Evolutionary conservation across 1,139 yeast genomes (phyloP), one percentile per base, ranked within the genome.

Genomic region (Candida tetrigidarum): DNA sequence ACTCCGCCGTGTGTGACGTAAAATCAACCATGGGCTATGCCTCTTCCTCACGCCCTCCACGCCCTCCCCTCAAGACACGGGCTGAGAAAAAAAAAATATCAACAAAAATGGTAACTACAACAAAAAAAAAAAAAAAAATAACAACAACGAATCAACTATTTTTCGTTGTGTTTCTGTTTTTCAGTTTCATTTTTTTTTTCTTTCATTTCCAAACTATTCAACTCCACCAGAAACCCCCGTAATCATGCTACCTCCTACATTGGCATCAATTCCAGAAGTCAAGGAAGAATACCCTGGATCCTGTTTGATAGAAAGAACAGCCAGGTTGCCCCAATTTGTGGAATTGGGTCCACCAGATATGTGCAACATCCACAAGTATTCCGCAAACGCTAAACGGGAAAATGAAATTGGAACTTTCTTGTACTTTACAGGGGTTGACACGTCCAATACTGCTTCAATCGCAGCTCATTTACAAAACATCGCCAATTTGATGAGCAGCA

Each of bases 311-410:
- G 83, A 79, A 57, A 65, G 85, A 52, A 78, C 84, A 1, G 66
- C 79, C 32, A 70, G 83, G 44, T 60, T 80, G 41, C 75, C 69
- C 44, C 62, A 74, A 18, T 71, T 74, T 47, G 51, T 47, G 37
- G 85, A 80, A 46, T 64, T 93, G 43, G 99, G 99, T 0, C 96
- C 97, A 0, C 92, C 97, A 5, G 98, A 93, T 68, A 72, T 93
- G 52, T 87, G 96, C 42, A 96, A 88, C 59, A 69, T 82, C 44
- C 78, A 79, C 44, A 79, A 81, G 55, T 74, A 58, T 51, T 70
- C 67, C 39, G 62, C 57, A 51, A 74, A 61, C 56, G 73, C 77
- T 49, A 71, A 69, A 58, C 67, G 66, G 46, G 52, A 48, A 37
- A 57, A 59, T 44, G 78, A 69, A 47, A 59, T 76, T 35, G 81